Conservation (phyloP, 176 grass and related monocot species). For the Themeda triandra region DNA sequence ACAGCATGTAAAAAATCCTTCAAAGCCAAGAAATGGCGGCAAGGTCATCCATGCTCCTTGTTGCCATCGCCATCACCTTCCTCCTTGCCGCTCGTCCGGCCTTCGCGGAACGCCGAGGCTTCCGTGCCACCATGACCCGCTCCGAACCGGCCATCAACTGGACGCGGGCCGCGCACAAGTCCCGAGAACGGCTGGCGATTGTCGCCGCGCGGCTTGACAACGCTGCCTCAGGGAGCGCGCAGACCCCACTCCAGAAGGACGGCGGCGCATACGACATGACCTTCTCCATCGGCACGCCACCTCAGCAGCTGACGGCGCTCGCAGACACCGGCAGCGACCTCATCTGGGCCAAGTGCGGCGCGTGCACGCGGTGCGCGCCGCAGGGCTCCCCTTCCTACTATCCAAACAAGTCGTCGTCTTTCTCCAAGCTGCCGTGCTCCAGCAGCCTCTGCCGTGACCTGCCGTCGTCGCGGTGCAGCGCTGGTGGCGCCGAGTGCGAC, state of each 20-base stretch:
- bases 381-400: not conserved
- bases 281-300: not conserved
- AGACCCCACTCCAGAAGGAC: no score
- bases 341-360: not conserved
- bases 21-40: not conserved
- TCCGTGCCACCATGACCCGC: conserved; percentile 1
- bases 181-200: not conserved
- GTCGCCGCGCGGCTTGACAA: not conserved
- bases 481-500: no score
- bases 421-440: not conserved
- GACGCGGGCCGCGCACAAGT: not conserved
- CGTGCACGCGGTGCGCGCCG: not conserved
- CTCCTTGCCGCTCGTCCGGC: not conserved
- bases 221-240: not conserved
- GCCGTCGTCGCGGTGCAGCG: not conserved
- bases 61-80: not conserved
- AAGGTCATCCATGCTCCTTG: not conserved
- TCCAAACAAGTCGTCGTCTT: not conserved
- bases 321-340: conserved; percentile 7
- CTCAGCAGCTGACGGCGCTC: not conserved
- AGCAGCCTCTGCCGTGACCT: not conserved
- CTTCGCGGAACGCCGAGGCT: not conserved
- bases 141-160: not conserved
- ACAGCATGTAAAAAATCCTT: not conserved
- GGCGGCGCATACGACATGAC: not conserved